These are phyloP conservation scores for Skeletonema menzelii DNA, from an alignment of 108 stramenopile genomes.

Conservation along the genomic window DNA sequence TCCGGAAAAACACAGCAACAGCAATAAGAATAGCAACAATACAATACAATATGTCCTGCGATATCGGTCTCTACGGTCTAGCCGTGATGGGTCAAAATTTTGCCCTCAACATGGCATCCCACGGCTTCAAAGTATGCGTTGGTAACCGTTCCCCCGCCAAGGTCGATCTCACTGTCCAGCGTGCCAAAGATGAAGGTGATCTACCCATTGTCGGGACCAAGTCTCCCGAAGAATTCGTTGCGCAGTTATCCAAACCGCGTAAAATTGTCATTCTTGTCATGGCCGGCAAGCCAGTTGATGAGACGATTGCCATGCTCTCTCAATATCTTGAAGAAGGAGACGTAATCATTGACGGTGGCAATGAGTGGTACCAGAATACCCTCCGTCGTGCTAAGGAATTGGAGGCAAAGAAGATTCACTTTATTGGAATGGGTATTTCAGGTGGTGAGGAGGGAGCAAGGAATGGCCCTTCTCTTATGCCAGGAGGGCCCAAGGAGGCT, in stretches of 20 bases:
- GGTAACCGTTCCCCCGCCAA: constrained; percentile 93
- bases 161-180: constrained; percentile 91
- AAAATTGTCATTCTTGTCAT: constrained; percentile 95
- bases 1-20: too few species aligned
- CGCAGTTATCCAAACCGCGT: constrained; percentile 83
- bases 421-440: constrained; percentile 98
- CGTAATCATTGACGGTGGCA: constrained; percentile 97
- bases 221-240: constrained; percentile 73
- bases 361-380: constrained; percentile 99
- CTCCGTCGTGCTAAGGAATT: constrained; percentile 89
- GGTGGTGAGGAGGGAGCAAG: constrained; percentile 99
- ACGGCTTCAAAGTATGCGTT: constrained; percentile 94
- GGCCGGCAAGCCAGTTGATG: constrained; percentile 97
- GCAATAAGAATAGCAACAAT: too few species aligned
- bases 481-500: constrained; percentile 95
- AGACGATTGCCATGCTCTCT: constrained; percentile 81
- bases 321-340: constrained; percentile 92
- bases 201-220: constrained; percentile 85
- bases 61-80: constrained; percentile 95
- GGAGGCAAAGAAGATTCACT: constrained; percentile 85
- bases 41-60: constrained; percentile 59
- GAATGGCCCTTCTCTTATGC: constrained; percentile 97
- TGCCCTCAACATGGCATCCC: constrained; percentile 95
- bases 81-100: constrained; percentile 99
- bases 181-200: constrained; percentile 93